Percentiles rank a stretch among this genome's conserved stretches.
These are phyloP conservation scores for Cladophialophora bantiana DNA, from an alignment of 2,329 filamentous ascomycete species.

Conservation along the genomic window DNA sequence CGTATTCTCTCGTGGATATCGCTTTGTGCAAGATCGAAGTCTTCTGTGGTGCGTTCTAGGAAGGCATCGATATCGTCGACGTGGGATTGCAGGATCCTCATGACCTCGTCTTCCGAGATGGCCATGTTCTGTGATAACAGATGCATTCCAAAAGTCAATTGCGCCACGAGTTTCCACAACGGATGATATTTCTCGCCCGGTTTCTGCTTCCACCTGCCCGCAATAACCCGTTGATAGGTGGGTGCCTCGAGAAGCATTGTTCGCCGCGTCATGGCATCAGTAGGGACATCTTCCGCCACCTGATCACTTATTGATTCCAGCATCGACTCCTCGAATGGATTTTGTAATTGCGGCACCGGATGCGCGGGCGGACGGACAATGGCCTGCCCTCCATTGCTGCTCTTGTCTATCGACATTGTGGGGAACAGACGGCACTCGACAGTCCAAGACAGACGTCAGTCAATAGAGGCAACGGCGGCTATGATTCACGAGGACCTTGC, in stretches of 20 bases:
- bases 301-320: conserved; percentile 45
- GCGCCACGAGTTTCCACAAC: conserved; percentile 85
- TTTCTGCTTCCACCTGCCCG: conserved; percentile 76
- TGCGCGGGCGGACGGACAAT: conserved; percentile 45
- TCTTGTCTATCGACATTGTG: conserved; percentile 34
- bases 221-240: conserved; percentile 73
- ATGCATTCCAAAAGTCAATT: conserved; percentile 93
- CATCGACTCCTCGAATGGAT: conserved; percentile 56
- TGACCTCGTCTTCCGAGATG: conserved; percentile 86
- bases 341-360: conserved; percentile 53
- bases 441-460: conserved; percentile 17
- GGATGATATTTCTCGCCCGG: conserved; percentile 82
- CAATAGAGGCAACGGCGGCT: neutral
- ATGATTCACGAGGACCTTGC: conserved; percentile 12
- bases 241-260: conserved; percentile 72
- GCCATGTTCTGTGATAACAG: conserved; percentile 83
- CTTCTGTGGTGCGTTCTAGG: conserved; percentile 82
- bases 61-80: conserved; percentile 95
- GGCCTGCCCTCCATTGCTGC: conserved; percentile 21
- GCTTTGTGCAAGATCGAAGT: conserved; percentile 76
- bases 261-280: conserved; percentile 60
- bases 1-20: conserved; percentile 83
- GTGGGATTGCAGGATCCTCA: conserved; percentile 86
- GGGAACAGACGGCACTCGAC: neutral
- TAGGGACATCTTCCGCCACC: conserved; percentile 44